A percentile compares a stretch with the other conserved stretches of the same genome.
phyloP scores from a whole-genome alignment of 2,329 filamentous ascomycete genomes.

The Neoarthrinium moseri region DNA sequence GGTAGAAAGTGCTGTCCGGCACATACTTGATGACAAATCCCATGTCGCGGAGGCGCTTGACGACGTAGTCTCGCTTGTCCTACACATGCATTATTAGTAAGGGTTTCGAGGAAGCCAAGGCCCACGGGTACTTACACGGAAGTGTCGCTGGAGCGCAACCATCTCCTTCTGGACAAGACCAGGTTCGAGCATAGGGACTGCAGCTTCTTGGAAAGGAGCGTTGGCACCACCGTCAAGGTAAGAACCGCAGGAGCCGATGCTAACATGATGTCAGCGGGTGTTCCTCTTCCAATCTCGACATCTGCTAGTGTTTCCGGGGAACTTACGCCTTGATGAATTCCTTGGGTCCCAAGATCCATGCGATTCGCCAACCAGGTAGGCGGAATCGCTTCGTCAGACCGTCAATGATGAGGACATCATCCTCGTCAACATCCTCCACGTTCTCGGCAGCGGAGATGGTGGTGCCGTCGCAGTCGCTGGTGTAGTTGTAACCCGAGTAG shows the following conservation, averaged over 20 bases:
- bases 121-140: constrained; percentile 53
- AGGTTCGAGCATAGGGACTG: constrained; percentile 90
- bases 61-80: constrained; percentile 89
- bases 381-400: constrained; percentile 96
- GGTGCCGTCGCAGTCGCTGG: constrained; percentile 82
- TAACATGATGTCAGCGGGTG: constrained; percentile 19
- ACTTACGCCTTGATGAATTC: constrained; percentile 84
- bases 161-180: constrained; percentile 79
- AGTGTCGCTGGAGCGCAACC: constrained; percentile 84
- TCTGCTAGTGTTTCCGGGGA: background rate
- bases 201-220: constrained; percentile 93
- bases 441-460: constrained; percentile 90
- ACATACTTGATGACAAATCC: constrained; percentile 83
- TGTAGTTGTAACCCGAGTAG: constrained; percentile 96
- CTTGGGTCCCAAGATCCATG: constrained; percentile 94
- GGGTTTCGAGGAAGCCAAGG: background rate
- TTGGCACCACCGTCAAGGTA: constrained; percentile 95
- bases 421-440: constrained; percentile 82
- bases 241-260: constrained; percentile 84
- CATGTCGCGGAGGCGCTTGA: constrained; percentile 76
- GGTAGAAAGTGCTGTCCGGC: constrained; percentile 92
- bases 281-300: constrained; percentile 1
- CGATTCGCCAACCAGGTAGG: constrained; percentile 92
- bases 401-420: constrained; percentile 92
- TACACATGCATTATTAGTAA: constrained; percentile 27